Percentiles rank a stretch among this genome's conserved stretches.
Evolutionary conservation across 2,329 filamentous ascomycete species (phyloP).

Genomic region (Metarhizium robertsii): DNA sequence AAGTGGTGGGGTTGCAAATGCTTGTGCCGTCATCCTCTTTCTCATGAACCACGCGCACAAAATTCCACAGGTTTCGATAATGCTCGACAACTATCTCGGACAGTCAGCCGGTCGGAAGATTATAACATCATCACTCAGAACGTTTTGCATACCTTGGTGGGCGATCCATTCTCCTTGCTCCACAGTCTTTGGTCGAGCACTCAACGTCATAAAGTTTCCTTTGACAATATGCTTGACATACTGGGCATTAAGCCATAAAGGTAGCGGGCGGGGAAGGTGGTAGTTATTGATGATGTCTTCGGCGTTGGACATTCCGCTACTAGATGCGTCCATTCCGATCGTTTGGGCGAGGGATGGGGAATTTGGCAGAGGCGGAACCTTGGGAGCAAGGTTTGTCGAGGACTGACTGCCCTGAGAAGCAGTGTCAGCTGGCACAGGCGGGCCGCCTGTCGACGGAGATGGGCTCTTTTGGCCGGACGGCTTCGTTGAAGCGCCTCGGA

Average conservation of each 20-base stretch:
- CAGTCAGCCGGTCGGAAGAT: slow-evolving; percentile 1
- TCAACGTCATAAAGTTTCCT: slow-evolving; percentile 94
- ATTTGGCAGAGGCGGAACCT: slow-evolving; percentile 51
- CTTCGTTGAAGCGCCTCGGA: slow-evolving; percentile 46
- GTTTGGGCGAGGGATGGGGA: slow-evolving; percentile 56
- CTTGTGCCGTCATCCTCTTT: slow-evolving; percentile 67
- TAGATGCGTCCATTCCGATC: slow-evolving; percentile 58
- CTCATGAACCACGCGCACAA: slow-evolving; percentile 81
- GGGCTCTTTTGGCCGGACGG: slow-evolving; percentile 44
- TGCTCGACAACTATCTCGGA: slow-evolving; percentile 74
- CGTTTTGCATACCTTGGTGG: slow-evolving; percentile 63
- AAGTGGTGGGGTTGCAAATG: slow-evolving; percentile 76
- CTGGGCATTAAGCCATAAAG: slow-evolving; percentile 65
- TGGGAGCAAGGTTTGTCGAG: slow-evolving; percentile 43
- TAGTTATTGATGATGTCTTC: slow-evolving; percentile 51
- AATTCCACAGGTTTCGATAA: slow-evolving; percentile 79
- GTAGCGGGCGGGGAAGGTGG: slow-evolving; percentile 56
- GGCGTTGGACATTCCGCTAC: slow-evolving; percentile 34
- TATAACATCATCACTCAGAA: not conserved
- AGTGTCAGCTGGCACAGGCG: slow-evolving; percentile 31
- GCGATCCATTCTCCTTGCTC: slow-evolving; percentile 94
- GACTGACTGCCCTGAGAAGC: slow-evolving; percentile 40
- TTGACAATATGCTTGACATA: slow-evolving; percentile 85
- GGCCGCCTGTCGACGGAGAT: slow-evolving; percentile 35
- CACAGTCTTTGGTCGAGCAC: slow-evolving; percentile 84